Conservation (phyloP, 345 rosid genomes). For the Erodium maritimum region DNA sequence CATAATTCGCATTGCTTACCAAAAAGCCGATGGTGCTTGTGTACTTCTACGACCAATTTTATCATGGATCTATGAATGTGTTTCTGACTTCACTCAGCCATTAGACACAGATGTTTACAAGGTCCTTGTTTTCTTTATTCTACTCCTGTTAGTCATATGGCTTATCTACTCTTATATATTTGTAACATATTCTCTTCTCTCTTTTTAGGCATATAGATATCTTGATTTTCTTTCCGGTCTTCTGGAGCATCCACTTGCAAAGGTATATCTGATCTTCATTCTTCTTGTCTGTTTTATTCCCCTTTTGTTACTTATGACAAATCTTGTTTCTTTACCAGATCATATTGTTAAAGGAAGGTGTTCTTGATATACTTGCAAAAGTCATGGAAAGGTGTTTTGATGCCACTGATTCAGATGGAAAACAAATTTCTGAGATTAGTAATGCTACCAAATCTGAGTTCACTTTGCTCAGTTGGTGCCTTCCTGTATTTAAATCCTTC, state of each 20-base stretch:
- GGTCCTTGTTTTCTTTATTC: conserved; percentile 29
- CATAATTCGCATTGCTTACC: conserved; percentile 68
- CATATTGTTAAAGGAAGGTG: conserved; percentile 54
- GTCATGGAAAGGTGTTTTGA: conserved; percentile 59
- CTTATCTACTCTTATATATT: not conserved
- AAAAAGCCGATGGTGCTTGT: conserved; percentile 62
- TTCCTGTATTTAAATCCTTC: conserved; percentile 62
- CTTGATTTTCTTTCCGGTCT: conserved; percentile 66
- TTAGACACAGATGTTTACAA: conserved; percentile 59
- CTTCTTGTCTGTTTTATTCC: not conserved
- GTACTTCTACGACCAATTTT: conserved; percentile 64
- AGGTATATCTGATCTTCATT: conserved; percentile 34
- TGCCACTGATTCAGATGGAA: conserved; percentile 41
- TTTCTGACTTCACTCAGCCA: conserved; percentile 31
- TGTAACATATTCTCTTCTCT: conserved; percentile 1
- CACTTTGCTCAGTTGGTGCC: conserved; percentile 47
- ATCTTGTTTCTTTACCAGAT: conserved; percentile 28
- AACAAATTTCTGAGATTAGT: conserved; percentile 30
- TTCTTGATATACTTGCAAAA: conserved; percentile 38
- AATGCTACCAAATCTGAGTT: conserved; percentile 30
- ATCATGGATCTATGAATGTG: conserved; percentile 39
- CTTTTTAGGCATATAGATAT: conserved; percentile 56
- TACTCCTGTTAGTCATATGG: conserved; percentile 7
- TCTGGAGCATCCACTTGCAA: conserved; percentile 79
- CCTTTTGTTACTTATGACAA: conserved; percentile 1